A percentile compares a stretch with the other conserved stretches of the same genome.
These are phyloP conservation scores for Pythium oligandrum DNA, from an alignment of 352 stramenopile species.

Conservation along the genomic window DNA sequence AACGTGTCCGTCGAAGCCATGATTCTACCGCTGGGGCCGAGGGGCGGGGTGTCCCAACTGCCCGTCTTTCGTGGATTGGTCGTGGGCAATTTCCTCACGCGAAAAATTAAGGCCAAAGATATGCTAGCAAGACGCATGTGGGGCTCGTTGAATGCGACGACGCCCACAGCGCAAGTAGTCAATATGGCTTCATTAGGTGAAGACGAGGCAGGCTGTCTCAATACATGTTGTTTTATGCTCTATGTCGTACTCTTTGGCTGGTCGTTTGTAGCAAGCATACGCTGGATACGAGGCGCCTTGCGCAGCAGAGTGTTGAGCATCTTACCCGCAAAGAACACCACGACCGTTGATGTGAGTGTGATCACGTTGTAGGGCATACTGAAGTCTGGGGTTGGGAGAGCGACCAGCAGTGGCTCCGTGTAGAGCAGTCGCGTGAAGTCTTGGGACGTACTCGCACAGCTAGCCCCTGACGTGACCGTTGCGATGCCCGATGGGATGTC, in stretches of 20 bases:
- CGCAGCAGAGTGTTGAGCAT: constrained; percentile 80
- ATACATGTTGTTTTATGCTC: neutral
- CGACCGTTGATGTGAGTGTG: constrained; percentile 85
- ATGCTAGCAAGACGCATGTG: no score
- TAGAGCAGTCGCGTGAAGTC: constrained; percentile 43
- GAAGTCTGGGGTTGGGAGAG: constrained; percentile 82
- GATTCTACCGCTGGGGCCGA: neutral
- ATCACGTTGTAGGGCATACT: constrained; percentile 92
- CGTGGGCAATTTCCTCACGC: neutral
- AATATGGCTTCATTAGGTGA: no score
- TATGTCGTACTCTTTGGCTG: neutral
- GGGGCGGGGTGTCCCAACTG: neutral
- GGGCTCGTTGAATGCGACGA: no score
- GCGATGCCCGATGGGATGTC: constrained; percentile 66
- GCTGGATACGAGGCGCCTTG: constrained; percentile 62
- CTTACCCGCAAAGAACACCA: constrained; percentile 82
- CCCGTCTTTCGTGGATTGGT: neutral
- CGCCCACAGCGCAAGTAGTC: no score
- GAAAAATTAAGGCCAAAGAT: no score
- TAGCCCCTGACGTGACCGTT: constrained; percentile 27
- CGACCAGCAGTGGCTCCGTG: constrained; percentile 77
- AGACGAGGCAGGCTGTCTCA: no score
- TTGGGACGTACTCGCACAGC: neutral
- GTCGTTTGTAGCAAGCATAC: constrained; percentile 35
- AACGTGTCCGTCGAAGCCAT: neutral